Conservation (phyloP, 805 yeast genomes). For the Saturnispora zaruensis region DNA sequence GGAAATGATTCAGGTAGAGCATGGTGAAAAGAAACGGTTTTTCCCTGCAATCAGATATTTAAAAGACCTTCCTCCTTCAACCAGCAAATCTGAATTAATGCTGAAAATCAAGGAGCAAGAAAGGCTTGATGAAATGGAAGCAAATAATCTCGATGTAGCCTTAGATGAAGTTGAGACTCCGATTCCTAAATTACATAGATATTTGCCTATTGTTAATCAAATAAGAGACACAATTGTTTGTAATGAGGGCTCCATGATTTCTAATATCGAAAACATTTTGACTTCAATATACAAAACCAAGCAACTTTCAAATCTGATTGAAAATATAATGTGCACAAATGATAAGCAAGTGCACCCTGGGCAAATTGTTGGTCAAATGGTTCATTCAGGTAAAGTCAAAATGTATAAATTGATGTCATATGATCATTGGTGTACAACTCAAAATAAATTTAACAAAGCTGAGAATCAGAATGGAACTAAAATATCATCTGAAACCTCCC, state of each 20-base stretch:
- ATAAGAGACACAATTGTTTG: conserved; percentile 40
- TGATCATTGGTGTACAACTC: conserved; percentile 7
- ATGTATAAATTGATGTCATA: conserved; percentile 43
- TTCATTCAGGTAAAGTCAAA: conserved; percentile 55
- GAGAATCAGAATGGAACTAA: neutral
- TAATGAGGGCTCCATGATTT: conserved; percentile 48
- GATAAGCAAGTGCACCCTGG: conserved; percentile 15
- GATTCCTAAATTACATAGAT: conserved; percentile 21
- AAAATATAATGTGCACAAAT: conserved; percentile 16
- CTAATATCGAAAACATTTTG: conserved; percentile 40
- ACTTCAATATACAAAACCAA: conserved; percentile 36
- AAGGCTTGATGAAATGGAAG: conserved; percentile 16
- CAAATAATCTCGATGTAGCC: conserved; percentile 26
- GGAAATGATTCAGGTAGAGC: conserved; percentile 20
- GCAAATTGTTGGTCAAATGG: conserved; percentile 12
- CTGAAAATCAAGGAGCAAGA: conserved; percentile 11
- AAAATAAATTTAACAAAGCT: neutral
- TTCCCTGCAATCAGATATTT: conserved; percentile 21
- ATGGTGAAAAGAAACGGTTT: conserved; percentile 17
- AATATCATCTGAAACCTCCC: neutral
- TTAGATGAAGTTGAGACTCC: conserved; percentile 15
- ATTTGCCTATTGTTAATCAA: conserved; percentile 61
- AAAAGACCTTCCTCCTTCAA: conserved; percentile 18
- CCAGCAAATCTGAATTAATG: conserved; percentile 8
- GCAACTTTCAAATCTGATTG: conserved; percentile 11